Evolutionary conservation across 2,329 filamentous ascomycete genomes (phyloP).

Genomic region (Pestalotiopsis sp.): DNA sequence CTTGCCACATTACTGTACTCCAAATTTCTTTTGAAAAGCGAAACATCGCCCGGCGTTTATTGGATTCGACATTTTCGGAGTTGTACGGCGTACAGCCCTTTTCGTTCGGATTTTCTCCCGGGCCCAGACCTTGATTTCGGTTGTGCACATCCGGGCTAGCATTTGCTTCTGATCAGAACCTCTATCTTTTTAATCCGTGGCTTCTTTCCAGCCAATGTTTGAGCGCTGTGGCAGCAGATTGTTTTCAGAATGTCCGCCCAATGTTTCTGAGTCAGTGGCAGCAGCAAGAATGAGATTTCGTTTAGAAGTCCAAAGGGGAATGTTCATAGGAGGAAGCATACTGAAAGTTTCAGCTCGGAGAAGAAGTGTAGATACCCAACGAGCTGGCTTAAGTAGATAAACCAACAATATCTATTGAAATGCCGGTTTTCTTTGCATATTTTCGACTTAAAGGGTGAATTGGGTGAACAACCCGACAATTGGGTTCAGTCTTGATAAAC

Average conservation of each 20-base stretch:
- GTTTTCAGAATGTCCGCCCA: not conserved
- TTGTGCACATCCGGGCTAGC: conserved; percentile 5
- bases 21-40: not conserved
- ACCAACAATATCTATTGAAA: not conserved
- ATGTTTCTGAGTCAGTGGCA: not conserved
- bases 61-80: conserved; percentile 10
- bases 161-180: not conserved
- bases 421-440: not conserved
- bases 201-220: not conserved
- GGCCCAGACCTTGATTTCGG: not conserved
- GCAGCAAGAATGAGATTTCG: not conserved
- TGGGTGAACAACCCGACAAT: too few species aligned
- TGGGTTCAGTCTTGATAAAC: too few species aligned
- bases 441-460: too few species aligned
- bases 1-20: conserved; percentile 1
- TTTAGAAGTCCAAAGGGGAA: not conserved
- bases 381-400: conserved; percentile 6
- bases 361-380: conserved; percentile 4
- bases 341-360: not conserved
- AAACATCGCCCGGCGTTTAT: conserved; percentile 9
- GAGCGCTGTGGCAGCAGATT: not conserved
- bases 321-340: not conserved
- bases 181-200: conserved; percentile 1
- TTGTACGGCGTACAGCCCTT: conserved; percentile 2
- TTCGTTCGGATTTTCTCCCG: not conserved